phyloP scores from a whole-genome alignment of 192 early-diverging fungal species.

The Obelidium mucronatum region DNA sequence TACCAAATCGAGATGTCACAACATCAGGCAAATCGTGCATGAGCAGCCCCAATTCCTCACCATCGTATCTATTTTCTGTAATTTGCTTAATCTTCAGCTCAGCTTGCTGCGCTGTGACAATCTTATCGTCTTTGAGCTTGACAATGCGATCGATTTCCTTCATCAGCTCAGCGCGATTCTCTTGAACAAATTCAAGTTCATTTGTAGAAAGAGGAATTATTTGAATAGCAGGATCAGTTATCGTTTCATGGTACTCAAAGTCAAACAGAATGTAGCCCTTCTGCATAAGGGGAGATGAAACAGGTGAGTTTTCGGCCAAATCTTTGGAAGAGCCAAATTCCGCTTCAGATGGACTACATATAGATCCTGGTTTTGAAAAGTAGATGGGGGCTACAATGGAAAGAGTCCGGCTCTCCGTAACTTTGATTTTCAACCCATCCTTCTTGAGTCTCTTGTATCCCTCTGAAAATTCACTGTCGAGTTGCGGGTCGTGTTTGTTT shows the following conservation, averaged over 20 bases:
- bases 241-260: neutral
- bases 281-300: too few relatives aligned
- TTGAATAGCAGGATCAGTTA: neutral
- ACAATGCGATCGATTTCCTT: neutral
- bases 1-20: too few relatives aligned
- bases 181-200: neutral
- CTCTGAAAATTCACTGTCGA: neutral
- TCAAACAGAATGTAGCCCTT: too few relatives aligned
- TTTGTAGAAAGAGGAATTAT: neutral
- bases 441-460: conserved; percentile 1
- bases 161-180: neutral
- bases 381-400: neutral
- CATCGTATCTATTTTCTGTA: neutral
- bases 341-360: too few relatives aligned
- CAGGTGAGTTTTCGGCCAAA: too few relatives aligned
- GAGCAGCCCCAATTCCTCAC: neutral
- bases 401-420: neutral
- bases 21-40: too few relatives aligned
- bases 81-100: conserved; percentile 4
- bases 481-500: too few relatives aligned
- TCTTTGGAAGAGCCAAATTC: too few relatives aligned
- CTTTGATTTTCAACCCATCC: neutral
- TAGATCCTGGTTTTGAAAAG: too few relatives aligned
- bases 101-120: neutral
- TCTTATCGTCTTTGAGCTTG: neutral